These are phyloP conservation scores for Brettanomyces bruxellensis DNA, from an alignment of 805 yeast genomes.

Conservation along the genomic window DNA sequence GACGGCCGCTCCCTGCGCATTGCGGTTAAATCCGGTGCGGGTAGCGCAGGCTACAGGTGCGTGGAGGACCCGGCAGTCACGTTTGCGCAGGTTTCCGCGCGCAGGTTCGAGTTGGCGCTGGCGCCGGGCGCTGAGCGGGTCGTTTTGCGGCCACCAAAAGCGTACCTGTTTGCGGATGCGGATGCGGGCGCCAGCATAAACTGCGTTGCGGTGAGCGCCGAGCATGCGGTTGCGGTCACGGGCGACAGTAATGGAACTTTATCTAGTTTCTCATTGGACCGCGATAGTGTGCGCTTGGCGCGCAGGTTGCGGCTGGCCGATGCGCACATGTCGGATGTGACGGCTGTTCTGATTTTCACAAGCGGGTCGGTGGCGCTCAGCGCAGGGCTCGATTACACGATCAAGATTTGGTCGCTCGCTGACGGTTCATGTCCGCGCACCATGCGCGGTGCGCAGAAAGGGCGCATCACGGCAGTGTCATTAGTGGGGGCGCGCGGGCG, in stretches of 20 bases:
- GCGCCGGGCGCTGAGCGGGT: neutral
- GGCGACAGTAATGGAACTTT: conserved; percentile 4
- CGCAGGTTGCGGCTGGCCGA: conserved; percentile 5
- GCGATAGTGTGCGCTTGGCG: neutral
- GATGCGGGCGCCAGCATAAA: neutral
- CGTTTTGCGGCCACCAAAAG: neutral
- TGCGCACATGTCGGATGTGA: conserved; percentile 47
- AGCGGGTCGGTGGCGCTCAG: conserved; percentile 53
- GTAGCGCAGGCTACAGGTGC: neutral
- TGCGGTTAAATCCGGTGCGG: conserved; percentile 4
- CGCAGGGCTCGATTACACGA: conserved; percentile 46
- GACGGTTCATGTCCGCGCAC: conserved; percentile 42
- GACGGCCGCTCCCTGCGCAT: conserved; percentile 10
- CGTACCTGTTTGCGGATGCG: neutral
- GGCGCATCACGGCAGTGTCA: conserved; percentile 37
- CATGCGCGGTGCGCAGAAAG: conserved; percentile 37
- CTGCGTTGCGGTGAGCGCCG: conserved; percentile 1
- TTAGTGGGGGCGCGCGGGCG: conserved; percentile 54
- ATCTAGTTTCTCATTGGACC: neutral
- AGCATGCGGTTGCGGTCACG: neutral
- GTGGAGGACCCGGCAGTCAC: neutral
- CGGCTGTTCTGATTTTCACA: conserved; percentile 45
- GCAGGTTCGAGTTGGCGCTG: conserved; percentile 3
- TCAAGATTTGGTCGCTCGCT: conserved; percentile 51
- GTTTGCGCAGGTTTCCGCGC: conserved; percentile 3